A percentile compares a stretch with the other conserved stretches of the same genome.
phyloP scores from a whole-genome alignment of 202 grass and related monocot genomes.

The Carex sylvatica region DNA sequence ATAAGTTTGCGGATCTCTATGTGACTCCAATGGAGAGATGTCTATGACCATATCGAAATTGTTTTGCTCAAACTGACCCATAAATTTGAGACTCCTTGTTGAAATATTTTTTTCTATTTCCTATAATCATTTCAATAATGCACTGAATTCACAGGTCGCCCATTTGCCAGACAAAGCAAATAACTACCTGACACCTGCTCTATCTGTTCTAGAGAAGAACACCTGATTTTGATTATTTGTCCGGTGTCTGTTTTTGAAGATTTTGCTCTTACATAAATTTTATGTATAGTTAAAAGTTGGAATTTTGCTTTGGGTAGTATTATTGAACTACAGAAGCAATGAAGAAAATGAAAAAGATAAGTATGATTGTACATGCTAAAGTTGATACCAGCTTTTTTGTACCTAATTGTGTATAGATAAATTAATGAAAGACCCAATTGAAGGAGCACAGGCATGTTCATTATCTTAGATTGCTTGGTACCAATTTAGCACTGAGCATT shows the following conservation, averaged over 20 bases:
- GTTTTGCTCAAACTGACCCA: neutral
- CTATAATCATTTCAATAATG: neutral
- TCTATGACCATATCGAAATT: neutral
- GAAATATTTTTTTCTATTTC: conserved; percentile 8
- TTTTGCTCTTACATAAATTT: neutral
- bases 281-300: neutral
- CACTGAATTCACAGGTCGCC: conserved; percentile 55
- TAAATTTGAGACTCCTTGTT: neutral
- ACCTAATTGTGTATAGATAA: conserved; percentile 20
- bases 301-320: neutral
- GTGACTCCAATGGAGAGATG: neutral
- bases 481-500: neutral
- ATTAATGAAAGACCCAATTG: conserved; percentile 8
- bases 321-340: neutral
- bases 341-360: neutral
- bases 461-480: neutral
- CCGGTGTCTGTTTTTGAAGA: neutral
- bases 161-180: conserved; percentile 99
- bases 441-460: neutral
- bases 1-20: neutral
- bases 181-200: conserved; percentile 86
- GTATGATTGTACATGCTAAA: conserved; percentile 34
- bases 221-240: conserved; percentile 54
- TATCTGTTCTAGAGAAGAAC: conserved; percentile 96
- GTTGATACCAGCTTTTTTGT: neutral